These are phyloP conservation scores for Neofusicoccum sp. DNA, from an alignment of 2,329 filamentous ascomycete genomes.

Conservation along the genomic window DNA sequence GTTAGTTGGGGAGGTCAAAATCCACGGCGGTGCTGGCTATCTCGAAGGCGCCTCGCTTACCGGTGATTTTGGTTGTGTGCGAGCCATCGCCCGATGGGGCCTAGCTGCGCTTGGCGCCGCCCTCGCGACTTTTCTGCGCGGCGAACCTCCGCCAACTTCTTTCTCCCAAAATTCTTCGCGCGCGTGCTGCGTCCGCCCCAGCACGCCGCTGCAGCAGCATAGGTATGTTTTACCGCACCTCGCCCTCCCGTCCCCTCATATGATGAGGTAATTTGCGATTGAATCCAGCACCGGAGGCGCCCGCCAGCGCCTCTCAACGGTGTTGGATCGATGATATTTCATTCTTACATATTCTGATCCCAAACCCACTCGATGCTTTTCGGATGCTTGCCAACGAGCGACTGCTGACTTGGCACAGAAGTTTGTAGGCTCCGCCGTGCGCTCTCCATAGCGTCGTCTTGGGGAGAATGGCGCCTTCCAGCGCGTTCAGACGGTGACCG, in stretches of 20 bases:
- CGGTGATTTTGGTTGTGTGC: conserved; percentile 17
- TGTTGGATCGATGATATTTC: conserved; percentile 76
- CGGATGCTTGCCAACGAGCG: no score
- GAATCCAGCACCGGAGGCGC: conserved; percentile 80
- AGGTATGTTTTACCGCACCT: conserved; percentile 5
- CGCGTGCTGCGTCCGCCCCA: neutral
- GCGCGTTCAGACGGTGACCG: neutral
- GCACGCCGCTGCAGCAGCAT: neutral
- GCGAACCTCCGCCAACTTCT: neutral
- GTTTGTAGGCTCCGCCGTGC: neutral
- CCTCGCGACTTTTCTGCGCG: conserved; percentile 12
- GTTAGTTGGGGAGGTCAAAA: conserved; percentile 20
- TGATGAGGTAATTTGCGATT: conserved; percentile 99
- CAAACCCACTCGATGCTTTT: conserved; percentile 24
- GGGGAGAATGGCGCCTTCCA: neutral
- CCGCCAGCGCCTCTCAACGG: conserved; percentile 88
- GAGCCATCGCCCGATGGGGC: neutral
- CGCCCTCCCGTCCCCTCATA: conserved; percentile 35
- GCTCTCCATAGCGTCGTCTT: neutral
- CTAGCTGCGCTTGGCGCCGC: neutral
- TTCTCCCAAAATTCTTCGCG: neutral
- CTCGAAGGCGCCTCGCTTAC: conserved; percentile 17
- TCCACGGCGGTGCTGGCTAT: conserved; percentile 14
- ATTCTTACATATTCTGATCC: conserved; percentile 99
- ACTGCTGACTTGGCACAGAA: conserved; percentile 13